Base-by-base conservation (phyloP, 148 eudicot species). In the Rhododendron henanense region DNA sequence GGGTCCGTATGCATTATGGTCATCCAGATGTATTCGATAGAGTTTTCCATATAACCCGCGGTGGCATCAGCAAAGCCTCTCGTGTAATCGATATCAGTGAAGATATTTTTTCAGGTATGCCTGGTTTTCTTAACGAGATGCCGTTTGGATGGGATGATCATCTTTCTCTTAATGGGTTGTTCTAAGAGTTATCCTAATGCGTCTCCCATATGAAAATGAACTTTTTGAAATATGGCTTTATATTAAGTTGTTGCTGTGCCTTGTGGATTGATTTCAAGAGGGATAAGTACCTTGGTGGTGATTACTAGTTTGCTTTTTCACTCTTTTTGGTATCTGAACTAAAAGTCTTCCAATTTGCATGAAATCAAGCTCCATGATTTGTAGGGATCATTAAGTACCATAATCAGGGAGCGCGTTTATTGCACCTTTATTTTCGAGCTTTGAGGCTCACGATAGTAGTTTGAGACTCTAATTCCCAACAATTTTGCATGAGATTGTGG, bases 1-100 rank as follows among this genome's bases (percentile, higher is more conserved):
- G 98, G 95, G 96, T 95, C 33, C 98, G 99, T 69, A 97, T 97
- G 99, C 99, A 97, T 90, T 97, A 97, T 92, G 99, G 99, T 50
- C 99, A 97, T 91, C 99, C 98, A 10, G 99, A 97, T 93, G 96
- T 97, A 82, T 97, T 97, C 88, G 99, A 97, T 88, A 90, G 98
- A 91, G 94, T 97, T 87, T 97, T 97, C 89, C 99, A 97, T 87
- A 91, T 97, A 59, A 97, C 99, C 39, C 94, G 99, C 51, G 99
- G 99, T 63, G 99, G 99, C 86, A 97, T 97, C 87, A 97, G 99
- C 94, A 97, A 97, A 90, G 98, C 99, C 19, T 97, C 99, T 77
- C 98, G 98, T 87, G 94, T 94, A 78, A 97, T 97, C 78, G 95
- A 97, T 89, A 97, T 95, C n/a, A 97, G 99, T 89, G 99, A 95